These are phyloP conservation scores for Batkoa obscura DNA, from an alignment of 371 early-diverging fungal genomes.

Conservation along the genomic window DNA sequence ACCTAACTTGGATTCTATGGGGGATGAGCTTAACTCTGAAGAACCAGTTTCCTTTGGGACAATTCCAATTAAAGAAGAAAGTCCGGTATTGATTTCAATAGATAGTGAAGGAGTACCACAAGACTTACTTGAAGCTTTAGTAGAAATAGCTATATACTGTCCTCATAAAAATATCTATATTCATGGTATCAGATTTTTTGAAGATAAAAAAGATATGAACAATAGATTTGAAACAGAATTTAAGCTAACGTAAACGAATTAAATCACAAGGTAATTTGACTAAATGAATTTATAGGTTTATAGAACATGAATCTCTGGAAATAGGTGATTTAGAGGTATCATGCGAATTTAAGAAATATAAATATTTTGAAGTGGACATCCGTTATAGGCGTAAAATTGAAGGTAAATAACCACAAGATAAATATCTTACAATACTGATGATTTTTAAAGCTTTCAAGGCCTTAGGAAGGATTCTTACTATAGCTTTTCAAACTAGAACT, in stretches of 20 bases:
- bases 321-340: neutral
- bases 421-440: neutral
- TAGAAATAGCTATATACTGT: neutral
- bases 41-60: no score
- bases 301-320: neutral
- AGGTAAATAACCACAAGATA: neutral
- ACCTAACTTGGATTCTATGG: no score
- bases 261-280: conserved; percentile 14
- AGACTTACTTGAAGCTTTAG: neutral
- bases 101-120: neutral
- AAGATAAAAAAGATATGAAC: no score
- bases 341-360: neutral
- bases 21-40: no score
- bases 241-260: neutral
- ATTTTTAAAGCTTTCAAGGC: conserved; percentile 24
- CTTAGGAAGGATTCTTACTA: neutral
- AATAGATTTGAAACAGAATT: neutral
- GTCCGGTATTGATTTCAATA: neutral
- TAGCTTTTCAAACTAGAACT: neutral
- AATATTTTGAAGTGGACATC: neutral
- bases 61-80: no score
- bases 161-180: neutral
- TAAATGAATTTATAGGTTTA: conserved; percentile 9
- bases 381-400: neutral
- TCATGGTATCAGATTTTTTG: neutral